phyloP scores from a whole-genome alignment of 495 filamentous ascomycete species.

The Beverwykella pulmonaria region DNA sequence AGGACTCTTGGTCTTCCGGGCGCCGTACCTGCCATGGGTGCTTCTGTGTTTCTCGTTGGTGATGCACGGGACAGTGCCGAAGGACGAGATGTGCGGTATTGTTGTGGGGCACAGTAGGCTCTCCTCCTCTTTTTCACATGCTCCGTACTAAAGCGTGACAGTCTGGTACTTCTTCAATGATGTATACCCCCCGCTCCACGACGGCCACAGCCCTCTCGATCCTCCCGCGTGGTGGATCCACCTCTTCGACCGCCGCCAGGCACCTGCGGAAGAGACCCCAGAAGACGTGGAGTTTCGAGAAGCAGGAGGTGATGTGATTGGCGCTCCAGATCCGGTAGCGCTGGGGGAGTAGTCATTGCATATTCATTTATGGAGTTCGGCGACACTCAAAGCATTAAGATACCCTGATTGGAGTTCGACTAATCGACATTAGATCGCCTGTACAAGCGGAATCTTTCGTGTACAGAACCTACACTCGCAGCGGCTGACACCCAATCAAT shows the following conservation, averaged over 20 bases:
- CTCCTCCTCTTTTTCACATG: not conserved
- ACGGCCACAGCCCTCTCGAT: conserved; percentile 82
- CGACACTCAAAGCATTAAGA: conserved; percentile 23
- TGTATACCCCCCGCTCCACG: conserved; percentile 88
- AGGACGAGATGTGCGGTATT: conserved; percentile 94
- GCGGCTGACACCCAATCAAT: not conserved
- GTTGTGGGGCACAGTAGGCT: conserved; percentile 77
- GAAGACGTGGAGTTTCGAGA: conserved; percentile 14
- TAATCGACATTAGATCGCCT: not conserved
- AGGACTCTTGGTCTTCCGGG: conserved; percentile 85
- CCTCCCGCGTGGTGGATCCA: conserved; percentile 90
- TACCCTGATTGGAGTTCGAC: conserved; percentile 19
- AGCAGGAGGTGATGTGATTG: not conserved
- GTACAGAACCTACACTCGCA: not conserved
- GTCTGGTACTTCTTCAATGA: conserved; percentile 98
- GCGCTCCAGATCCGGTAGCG: conserved; percentile 4
- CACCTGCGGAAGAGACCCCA: conserved; percentile 28
- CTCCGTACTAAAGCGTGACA: conserved; percentile 35
- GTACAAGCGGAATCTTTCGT: not conserved
- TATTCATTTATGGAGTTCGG: conserved; percentile 21
- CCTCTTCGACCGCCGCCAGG: conserved; percentile 64
- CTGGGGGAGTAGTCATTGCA: conserved; percentile 9
- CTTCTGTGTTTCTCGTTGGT: conserved; percentile 86
- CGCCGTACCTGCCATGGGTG: conserved; percentile 96
- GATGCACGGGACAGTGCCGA: conserved; percentile 82